Evolutionary conservation across 306 rosid genomes (phyloP), one percentile per base, ranked within the genome.

Genomic region (Echinosophora koreensis): DNA sequence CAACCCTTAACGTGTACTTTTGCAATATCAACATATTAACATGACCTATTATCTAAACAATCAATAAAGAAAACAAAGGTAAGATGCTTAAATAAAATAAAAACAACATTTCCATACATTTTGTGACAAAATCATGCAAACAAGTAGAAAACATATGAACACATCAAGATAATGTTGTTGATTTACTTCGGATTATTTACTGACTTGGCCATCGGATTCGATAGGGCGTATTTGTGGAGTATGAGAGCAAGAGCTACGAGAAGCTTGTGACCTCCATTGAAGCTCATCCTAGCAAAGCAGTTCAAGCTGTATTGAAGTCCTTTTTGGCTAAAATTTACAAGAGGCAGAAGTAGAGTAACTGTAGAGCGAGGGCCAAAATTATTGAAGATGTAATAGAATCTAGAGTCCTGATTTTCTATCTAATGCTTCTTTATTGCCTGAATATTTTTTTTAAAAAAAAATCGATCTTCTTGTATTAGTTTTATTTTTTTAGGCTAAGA

Each of bases 301-400:
- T 96, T 49, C 98, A 92, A 59, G 97, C 89, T 4, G 97, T 92
- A 64, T 80, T 96, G 89, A 89, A 91, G 81, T 92, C 96, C 16
- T 92, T 96, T 86, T 82, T 96, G 91, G 91, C 81, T 55, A 92
- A 96, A 83, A 92, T 96, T 55, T 92, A 92, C 93, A 89, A 87
- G 90, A 88, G 99, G 87, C 87, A 86, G 84, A 96, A 95, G 76
- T 95, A 88, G 84, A 38, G 62, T 54, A 30, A 66, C 52, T 5
- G 63, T 15, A 79, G n/a, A 44, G 5, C 61, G 1, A 55, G 27
- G 52, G 30, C 57, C 28, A 59, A 47, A 42, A 63, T 80, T 77
- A 76, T 49, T 78, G 35, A 63, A 52, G 77, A 41, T 58, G 78
- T 62, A 39, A 35, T 73, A 71, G 75, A 39, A 47, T 56, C 70